Conservation (phyloP, 1,284 basidiomycete species). For the Cryptococcus amylolentus region DNA sequence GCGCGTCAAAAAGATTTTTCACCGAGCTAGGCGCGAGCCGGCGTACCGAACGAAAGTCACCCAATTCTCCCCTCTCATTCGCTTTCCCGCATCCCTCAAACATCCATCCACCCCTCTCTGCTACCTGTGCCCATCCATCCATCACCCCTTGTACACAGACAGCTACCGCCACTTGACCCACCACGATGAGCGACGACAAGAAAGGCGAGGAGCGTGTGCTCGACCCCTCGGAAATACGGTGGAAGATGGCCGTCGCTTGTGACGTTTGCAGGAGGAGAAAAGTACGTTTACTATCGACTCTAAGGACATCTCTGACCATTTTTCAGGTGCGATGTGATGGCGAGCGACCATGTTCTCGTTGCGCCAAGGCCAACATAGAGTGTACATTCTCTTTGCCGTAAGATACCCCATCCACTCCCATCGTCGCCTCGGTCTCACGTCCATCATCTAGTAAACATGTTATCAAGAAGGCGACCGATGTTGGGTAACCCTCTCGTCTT, state of each 20-base stretch:
- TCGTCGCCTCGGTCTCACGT: not conserved
- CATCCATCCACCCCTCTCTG: too few relatives aligned
- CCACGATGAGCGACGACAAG: not conserved
- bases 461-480: slow-evolving; percentile 2
- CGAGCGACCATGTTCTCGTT: slow-evolving; percentile 12
- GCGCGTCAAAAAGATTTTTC: too few relatives aligned
- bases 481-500: not conserved
- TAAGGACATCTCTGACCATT: not conserved
- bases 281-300: not conserved
- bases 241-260: slow-evolving; percentile 19
- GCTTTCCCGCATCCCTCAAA: not conserved
- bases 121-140: too few relatives aligned
- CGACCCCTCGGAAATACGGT: slow-evolving; percentile 14
- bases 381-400: slow-evolving; percentile 14
- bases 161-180: not conserved
- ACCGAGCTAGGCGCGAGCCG: too few relatives aligned
- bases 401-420: slow-evolving; percentile 8
- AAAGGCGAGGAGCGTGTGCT: slow-evolving; percentile 1
- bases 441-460: slow-evolving; percentile 1
- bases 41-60: too few relatives aligned
- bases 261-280: slow-evolving; percentile 13
- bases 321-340: slow-evolving; percentile 14
- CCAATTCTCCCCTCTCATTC: not conserved
- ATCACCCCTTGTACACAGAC: too few relatives aligned
- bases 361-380: slow-evolving; percentile 5